A percentile compares a stretch with the other conserved stretches of the same genome.
These are phyloP conservation scores for Nymphaea thermarum DNA, from an alignment of 164 flowering plant species.

Conservation along the genomic window DNA sequence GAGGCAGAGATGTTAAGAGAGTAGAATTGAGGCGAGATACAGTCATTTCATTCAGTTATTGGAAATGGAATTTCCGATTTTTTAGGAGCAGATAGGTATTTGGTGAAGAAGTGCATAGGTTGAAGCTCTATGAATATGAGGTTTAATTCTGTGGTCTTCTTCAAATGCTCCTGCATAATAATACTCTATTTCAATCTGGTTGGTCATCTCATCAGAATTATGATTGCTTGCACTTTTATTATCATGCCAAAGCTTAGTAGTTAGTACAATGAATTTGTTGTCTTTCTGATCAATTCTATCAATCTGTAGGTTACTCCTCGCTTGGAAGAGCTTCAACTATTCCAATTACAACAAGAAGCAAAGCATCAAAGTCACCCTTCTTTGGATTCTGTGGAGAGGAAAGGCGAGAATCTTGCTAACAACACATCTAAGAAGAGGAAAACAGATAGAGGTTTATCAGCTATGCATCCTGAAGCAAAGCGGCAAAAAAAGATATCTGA, in stretches of 20 bases:
- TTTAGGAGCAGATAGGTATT: no score
- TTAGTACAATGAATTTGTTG: not conserved
- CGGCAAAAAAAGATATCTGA: constrained; percentile 30
- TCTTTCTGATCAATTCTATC: not conserved
- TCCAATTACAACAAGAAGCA: constrained; percentile 54
- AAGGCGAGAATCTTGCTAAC: constrained; percentile 14
- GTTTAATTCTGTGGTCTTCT: no score
- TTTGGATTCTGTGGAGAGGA: not conserved
- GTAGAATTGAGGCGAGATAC: no score
- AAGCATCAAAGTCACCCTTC: not conserved
- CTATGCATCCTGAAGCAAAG: constrained; percentile 49
- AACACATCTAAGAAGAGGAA: constrained; percentile 57
- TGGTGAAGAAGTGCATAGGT: no score
- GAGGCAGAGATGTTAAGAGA: no score
- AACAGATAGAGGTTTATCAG: constrained; percentile 17
- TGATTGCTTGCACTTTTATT: no score
- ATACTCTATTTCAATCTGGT: no score
- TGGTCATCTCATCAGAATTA: no score
- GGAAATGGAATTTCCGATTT: no score
- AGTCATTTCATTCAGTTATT: no score
- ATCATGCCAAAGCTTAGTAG: not conserved
- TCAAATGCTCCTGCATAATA: no score
- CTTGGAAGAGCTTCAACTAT: constrained; percentile 57
- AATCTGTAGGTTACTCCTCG: constrained; percentile 64
- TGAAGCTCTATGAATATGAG: no score